Evolutionary conservation across 2,329 filamentous ascomycete species (phyloP).

Genomic region (Scedosporium minutisporum): DNA sequence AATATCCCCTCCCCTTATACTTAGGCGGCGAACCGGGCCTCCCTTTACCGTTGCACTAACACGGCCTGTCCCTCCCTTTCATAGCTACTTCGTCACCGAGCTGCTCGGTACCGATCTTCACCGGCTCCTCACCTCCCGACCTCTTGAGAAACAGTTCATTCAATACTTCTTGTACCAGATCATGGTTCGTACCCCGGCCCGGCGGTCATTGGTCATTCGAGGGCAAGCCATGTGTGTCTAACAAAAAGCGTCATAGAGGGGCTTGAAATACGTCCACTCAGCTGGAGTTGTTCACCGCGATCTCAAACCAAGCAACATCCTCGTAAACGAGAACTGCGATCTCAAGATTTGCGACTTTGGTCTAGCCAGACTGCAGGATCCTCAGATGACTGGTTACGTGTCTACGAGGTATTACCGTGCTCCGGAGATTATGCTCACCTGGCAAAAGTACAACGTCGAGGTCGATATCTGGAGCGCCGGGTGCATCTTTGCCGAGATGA

Average conservation of each 20-base stretch:
- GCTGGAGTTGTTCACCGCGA: slow-evolving; percentile 96
- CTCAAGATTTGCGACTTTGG: slow-evolving; percentile 99
- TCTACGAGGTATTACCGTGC: slow-evolving; percentile 98
- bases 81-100: slow-evolving; percentile 94
- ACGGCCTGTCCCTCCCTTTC: background rate
- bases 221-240: background rate
- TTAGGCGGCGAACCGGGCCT: background rate
- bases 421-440: slow-evolving; percentile 99
- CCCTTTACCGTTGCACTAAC: slow-evolving; percentile 9
- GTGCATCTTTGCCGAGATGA: slow-evolving; percentile 98
- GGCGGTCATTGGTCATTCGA: background rate
- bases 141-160: slow-evolving; percentile 98
- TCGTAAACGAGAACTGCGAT: slow-evolving; percentile 99
- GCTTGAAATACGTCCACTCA: slow-evolving; percentile 97
- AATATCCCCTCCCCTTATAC: slow-evolving; percentile 7
- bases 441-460: slow-evolving; percentile 99
- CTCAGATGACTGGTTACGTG: slow-evolving; percentile 99
- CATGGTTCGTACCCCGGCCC: slow-evolving; percentile 51
- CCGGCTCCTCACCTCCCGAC: slow-evolving; percentile 85
- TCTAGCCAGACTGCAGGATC: slow-evolving; percentile 92
- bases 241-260: slow-evolving; percentile 53
- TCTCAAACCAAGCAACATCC: slow-evolving; percentile 96
- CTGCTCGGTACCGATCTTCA: slow-evolving; percentile 94
- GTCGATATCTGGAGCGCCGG: slow-evolving; percentile 99
- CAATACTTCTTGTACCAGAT: slow-evolving; percentile 99